Conservation (phyloP, 2,329 filamentous ascomycete species). For the Penicillium occitanis region DNA sequence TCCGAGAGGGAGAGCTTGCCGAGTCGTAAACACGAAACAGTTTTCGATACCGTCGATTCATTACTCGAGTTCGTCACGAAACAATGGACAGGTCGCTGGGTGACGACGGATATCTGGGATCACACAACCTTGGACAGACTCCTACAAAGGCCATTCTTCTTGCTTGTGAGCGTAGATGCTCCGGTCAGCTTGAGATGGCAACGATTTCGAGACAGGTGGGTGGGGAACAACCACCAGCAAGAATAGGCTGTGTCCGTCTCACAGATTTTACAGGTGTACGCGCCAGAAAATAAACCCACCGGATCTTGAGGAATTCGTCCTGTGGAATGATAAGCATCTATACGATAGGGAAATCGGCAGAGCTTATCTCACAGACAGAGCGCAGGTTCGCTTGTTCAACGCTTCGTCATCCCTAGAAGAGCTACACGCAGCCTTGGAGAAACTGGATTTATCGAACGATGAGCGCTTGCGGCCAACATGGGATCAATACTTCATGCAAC, state of each 20-base stretch:
- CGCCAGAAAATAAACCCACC: slow-evolving; percentile 51
- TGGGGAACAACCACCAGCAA: slow-evolving; percentile 54
- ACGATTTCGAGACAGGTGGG: slow-evolving; percentile 64
- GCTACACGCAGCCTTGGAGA: slow-evolving; percentile 69
- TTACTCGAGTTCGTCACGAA: slow-evolving; percentile 84
- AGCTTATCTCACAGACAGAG: slow-evolving; percentile 74
- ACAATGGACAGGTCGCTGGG: slow-evolving; percentile 79
- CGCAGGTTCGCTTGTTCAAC: slow-evolving; percentile 84
- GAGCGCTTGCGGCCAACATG: slow-evolving; percentile 82
- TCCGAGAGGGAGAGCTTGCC: slow-evolving; percentile 26
- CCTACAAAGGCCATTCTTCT: slow-evolving; percentile 81
- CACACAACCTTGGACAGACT: slow-evolving; percentile 73
- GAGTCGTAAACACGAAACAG: slow-evolving; percentile 26
- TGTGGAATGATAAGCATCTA: slow-evolving; percentile 70
- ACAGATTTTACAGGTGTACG: slow-evolving; percentile 44
- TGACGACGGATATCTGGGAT: slow-evolving; percentile 78
- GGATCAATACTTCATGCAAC: slow-evolving; percentile 97
- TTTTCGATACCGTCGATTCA: slow-evolving; percentile 63
- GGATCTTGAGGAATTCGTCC: slow-evolving; percentile 59
- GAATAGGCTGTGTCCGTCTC: slow-evolving; percentile 35
- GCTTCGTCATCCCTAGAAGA: slow-evolving; percentile 69
- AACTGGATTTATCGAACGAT: slow-evolving; percentile 73
- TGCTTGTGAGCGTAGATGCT: slow-evolving; percentile 87
- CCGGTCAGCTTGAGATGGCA: slow-evolving; percentile 81
- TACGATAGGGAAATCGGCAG: slow-evolving; percentile 66